Evolutionary conservation across 2,329 filamentous ascomycete species (phyloP), one percentile per base, ranked within the genome.

Genomic region (Monilinia vaccinii-corymbosi): DNA sequence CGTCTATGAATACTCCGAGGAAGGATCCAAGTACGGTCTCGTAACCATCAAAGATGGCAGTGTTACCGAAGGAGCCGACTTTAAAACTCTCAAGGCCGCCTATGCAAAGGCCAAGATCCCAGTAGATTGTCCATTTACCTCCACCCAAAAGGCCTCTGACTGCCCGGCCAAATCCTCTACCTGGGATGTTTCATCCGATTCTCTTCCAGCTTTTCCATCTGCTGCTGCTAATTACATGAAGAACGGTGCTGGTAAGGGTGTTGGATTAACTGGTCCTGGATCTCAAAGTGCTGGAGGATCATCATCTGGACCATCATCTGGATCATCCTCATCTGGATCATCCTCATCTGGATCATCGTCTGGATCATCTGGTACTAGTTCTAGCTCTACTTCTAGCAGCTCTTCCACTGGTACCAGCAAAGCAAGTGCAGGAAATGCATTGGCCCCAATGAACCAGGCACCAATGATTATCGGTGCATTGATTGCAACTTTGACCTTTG

Each of bases 1-100:
- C 44, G 89, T 97, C 74, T 99, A 97, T 77, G 92, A 97, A 76
- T 99, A 96, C 79, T 86, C 88, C 11, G 77, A 88, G 70, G 91
- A 95, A 75, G 79, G 80, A 63, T 90, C 86, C 76, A 80, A 86
- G 49, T 97, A 85, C 74, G 93, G 92, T 65, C 63, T 72, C 28
- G 70, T 72, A 16, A 65, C 60, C 1, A 69, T 71, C 32, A 34
- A 68, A 7, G 56, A 51, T 23, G 65, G 63, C 48, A 72, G 69
- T 36, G 73, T 78, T 40, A 73, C 73, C 23, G 74, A 76, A 42
- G 70, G 72, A 40, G 51, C 66, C 36, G 80, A 82, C 66, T 84
- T 79, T 72, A 69, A 67, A 4, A 73, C 75, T 60, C 75, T 83
- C 60, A 73, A 78, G 71, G 66, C 66, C 32, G 76, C 76, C 32